These are phyloP conservation scores for Pleurotus citrinopileatus DNA, from an alignment of 768 basidiomycete species.

Conservation along the genomic window DNA sequence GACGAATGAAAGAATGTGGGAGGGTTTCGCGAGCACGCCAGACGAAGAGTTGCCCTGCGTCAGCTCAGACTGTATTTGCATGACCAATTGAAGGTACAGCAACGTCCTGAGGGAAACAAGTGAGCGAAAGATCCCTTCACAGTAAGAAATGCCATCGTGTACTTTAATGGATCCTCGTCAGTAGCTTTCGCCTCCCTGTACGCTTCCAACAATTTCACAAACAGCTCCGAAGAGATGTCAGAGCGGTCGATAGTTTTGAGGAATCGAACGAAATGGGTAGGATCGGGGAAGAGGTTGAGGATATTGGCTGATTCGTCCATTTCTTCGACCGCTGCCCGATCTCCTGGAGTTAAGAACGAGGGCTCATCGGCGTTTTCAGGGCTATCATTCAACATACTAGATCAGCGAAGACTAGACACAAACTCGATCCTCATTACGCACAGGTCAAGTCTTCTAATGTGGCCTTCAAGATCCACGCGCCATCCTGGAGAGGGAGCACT, in stretches of 20 bases:
- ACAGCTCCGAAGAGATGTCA: conserved; percentile 71
- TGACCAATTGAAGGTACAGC: conserved; percentile 73
- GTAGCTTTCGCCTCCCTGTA: conserved; percentile 50
- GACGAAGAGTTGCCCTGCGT: conserved; percentile 50
- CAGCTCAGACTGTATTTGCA: conserved; percentile 76
- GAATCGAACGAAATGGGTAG: conserved; percentile 62
- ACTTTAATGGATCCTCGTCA: conserved; percentile 55
- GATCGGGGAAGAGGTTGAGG: conserved; percentile 74
- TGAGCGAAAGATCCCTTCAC: neutral
- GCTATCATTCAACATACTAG: conserved; percentile 16
- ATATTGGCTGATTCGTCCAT: conserved; percentile 51
- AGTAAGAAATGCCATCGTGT: conserved; percentile 7
- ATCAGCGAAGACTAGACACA: conserved; percentile 1
- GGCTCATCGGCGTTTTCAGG: conserved; percentile 24
- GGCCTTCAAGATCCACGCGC: conserved; percentile 54
- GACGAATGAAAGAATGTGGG: conserved; percentile 79
- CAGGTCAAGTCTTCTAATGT: conserved; percentile 40
- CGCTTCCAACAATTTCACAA: conserved; percentile 68
- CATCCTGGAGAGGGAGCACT: conserved; percentile 49
- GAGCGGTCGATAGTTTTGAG: conserved; percentile 62
- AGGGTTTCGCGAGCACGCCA: conserved; percentile 60
- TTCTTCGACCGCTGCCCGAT: conserved; percentile 38
- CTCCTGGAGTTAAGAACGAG: conserved; percentile 51
- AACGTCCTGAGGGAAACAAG: conserved; percentile 47
- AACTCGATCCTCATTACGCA: too few species aligned